Percentiles rank a stretch among this genome's conserved stretches.
Evolutionary conservation across 2,329 filamentous ascomycete genomes (phyloP).

Genomic region (Arthroderma sp.): DNA sequence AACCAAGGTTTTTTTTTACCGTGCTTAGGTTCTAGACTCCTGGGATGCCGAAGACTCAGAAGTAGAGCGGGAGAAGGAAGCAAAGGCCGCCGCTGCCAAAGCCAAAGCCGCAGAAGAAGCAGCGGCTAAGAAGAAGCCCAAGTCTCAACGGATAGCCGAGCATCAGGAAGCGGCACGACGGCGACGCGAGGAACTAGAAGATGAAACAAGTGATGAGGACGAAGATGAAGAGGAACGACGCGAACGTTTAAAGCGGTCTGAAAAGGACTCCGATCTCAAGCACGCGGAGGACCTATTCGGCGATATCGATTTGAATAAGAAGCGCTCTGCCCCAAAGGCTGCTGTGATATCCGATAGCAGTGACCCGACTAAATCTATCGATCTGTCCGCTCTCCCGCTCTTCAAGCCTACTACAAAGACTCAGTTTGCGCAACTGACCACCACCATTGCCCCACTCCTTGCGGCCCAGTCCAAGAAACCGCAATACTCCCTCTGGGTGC

Average conservation of each 20-base stretch:
- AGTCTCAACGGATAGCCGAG: constrained; percentile 73
- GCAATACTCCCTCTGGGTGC: constrained; percentile 78
- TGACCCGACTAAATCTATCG: constrained; percentile 66
- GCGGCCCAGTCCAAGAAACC: constrained; percentile 67
- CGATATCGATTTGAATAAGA: constrained; percentile 50
- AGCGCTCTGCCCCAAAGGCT: constrained; percentile 49
- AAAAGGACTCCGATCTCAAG: constrained; percentile 77
- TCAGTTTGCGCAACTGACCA: constrained; percentile 70
- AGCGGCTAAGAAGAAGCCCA: constrained; percentile 81
- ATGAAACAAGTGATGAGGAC: constrained; percentile 50
- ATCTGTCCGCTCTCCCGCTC: constrained; percentile 64
- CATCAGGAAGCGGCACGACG: constrained; percentile 50
- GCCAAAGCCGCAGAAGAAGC: constrained; percentile 81
- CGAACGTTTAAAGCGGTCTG: constrained; percentile 60
- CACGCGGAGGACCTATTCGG: constrained; percentile 89
- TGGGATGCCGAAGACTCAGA: constrained; percentile 98
- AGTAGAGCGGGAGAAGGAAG: constrained; percentile 86
- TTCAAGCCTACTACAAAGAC: constrained; percentile 83
- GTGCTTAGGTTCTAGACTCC: constrained; percentile 67
- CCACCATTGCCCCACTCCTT: constrained; percentile 67
- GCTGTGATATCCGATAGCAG: constrained; percentile 51
- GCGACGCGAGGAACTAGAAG: constrained; percentile 46
- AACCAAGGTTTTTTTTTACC: neutral
- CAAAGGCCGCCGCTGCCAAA: constrained; percentile 73
- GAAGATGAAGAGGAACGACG: constrained; percentile 62